phyloP scores from a whole-genome alignment of 257 asterid species.

The Nicotiana tomentosiformis region DNA sequence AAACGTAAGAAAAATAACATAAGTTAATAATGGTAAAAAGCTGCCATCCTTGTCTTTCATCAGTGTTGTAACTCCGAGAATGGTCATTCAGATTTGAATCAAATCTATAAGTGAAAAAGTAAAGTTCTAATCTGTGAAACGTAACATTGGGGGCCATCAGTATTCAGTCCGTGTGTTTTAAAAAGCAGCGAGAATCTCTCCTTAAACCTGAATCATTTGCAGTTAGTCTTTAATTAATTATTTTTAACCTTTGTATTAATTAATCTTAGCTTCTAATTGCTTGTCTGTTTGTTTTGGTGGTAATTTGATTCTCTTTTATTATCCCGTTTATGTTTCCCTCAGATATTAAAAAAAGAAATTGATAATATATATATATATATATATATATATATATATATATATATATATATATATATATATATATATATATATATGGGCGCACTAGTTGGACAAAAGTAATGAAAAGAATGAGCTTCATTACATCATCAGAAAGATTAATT shows the following conservation, averaged over 20 bases:
- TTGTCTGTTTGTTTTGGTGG: background rate
- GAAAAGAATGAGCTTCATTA: background rate
- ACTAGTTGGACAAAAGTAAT: background rate
- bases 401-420: no score
- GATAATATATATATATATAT: no score
- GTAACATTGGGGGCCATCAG: background rate
- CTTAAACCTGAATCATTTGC: background rate
- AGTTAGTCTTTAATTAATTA: background rate
- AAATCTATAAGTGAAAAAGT: background rate
- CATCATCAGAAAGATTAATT: background rate
- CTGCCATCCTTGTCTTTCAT: background rate
- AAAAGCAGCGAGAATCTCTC: background rate
- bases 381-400: no score
- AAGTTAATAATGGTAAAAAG: background rate
- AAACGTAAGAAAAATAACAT: background rate
- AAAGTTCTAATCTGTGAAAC: background rate
- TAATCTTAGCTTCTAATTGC: background rate
- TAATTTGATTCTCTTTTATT: background rate
- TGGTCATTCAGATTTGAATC: background rate
- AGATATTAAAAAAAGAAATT: background rate
- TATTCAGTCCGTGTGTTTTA: background rate
- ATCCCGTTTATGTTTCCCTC: background rate
- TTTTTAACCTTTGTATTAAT: background rate
- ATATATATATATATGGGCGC: background rate
- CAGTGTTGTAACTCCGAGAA: background rate